Evolutionary conservation across 768 basidiomycete species (phyloP).

Genomic region (Leucocoprinus leucothites): DNA sequence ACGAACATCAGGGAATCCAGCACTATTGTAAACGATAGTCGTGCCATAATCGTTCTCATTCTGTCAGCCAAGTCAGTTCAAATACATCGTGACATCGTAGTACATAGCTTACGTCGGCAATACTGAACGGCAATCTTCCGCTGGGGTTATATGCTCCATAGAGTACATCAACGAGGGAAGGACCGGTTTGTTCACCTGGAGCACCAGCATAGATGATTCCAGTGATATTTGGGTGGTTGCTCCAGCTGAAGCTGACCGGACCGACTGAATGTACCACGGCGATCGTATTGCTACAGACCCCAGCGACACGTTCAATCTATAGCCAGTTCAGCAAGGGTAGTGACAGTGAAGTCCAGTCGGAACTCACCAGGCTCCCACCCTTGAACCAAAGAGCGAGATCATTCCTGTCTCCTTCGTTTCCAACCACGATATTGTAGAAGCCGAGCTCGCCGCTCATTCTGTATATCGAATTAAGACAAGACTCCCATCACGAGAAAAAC

Average conservation of each 20-base stretch:
- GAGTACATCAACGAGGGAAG: slow-evolving; percentile 72
- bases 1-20: slow-evolving; percentile 36
- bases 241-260: slow-evolving; percentile 72
- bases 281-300: slow-evolving; percentile 70
- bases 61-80: slow-evolving; percentile 18
- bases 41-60: slow-evolving; percentile 39
- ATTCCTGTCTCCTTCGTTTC: slow-evolving; percentile 58
- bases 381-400: slow-evolving; percentile 58
- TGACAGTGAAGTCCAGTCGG: not conserved
- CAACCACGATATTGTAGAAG: slow-evolving; percentile 57
- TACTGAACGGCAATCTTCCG: slow-evolving; percentile 69
- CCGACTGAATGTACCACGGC: slow-evolving; percentile 82
- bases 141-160: slow-evolving; percentile 77
- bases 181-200: slow-evolving; percentile 76
- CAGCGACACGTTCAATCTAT: slow-evolving; percentile 54
- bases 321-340: slow-evolving; percentile 27
- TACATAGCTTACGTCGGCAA: slow-evolving; percentile 52
- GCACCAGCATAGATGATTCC: slow-evolving; percentile 56
- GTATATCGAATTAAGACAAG: not conserved
- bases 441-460: slow-evolving; percentile 52
- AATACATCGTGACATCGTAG: not conserved
- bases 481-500: not conserved
- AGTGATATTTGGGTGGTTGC: slow-evolving; percentile 69
- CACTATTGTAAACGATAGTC: slow-evolving; percentile 38
- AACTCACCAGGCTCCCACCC: slow-evolving; percentile 44